Conservation (phyloP, 1,284 basidiomycete species). For the Ganoderma leucocontextum region DNA sequence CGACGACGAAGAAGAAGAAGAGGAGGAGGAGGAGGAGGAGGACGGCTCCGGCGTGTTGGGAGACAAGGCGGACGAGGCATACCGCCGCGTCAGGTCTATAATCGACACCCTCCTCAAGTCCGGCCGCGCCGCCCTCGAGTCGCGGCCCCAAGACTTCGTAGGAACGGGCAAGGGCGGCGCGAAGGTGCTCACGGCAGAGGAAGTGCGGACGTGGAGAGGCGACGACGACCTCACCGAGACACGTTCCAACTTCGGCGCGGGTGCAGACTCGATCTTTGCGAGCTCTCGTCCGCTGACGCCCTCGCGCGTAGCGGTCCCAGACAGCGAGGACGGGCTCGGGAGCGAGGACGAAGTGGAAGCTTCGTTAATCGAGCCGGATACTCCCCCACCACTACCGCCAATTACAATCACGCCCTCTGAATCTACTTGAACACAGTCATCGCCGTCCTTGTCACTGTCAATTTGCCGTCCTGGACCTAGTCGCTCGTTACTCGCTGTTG, state of each 20-base stretch:
- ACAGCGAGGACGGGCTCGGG: slow-evolving; percentile 39
- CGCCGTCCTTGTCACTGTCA: slow-evolving; percentile 25
- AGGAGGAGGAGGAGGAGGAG: slow-evolving; percentile 48
- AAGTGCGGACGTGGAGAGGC: slow-evolving; percentile 67
- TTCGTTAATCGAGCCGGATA: slow-evolving; percentile 31
- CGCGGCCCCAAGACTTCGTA: slow-evolving; percentile 59
- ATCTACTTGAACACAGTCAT: slow-evolving; percentile 14
- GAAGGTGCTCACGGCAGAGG: slow-evolving; percentile 77
- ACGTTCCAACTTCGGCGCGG: slow-evolving; percentile 36
- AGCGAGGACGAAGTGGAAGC: slow-evolving; percentile 41
- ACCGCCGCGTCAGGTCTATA: slow-evolving; percentile 63
- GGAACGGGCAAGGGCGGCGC: slow-evolving; percentile 53
- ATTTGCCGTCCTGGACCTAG: slow-evolving; percentile 17
- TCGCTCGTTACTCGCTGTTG: slow-evolving; percentile 25
- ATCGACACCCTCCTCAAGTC: slow-evolving; percentile 71
- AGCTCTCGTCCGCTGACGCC: slow-evolving; percentile 42
- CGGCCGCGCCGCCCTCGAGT: slow-evolving; percentile 68
- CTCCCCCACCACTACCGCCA: slow-evolving; percentile 31
- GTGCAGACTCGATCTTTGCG: slow-evolving; percentile 32
- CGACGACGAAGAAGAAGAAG: slow-evolving; percentile 50
- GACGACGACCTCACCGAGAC: slow-evolving; percentile 38
- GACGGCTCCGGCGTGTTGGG: slow-evolving; percentile 42
- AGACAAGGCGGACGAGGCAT: slow-evolving; percentile 56
- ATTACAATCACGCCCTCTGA: slow-evolving; percentile 52
- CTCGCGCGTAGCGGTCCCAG: slow-evolving; percentile 45